Evolutionary conservation across 2,329 filamentous ascomycete species (phyloP).

Genomic region (Colletotrichum sp.): DNA sequence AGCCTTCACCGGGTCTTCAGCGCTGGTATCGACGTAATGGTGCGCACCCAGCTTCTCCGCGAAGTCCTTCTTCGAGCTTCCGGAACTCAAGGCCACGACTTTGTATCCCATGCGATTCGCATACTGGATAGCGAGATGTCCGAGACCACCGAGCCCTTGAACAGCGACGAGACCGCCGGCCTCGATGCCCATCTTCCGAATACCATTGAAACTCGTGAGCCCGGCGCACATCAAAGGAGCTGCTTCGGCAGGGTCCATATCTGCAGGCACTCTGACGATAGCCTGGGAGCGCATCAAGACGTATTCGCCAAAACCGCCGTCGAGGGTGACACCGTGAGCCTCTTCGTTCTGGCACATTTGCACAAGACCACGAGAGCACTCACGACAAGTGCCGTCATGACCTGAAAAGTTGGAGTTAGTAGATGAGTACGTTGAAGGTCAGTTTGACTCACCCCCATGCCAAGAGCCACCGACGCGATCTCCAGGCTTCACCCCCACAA

Average conservation of each 20-base stretch:
- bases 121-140: constrained; percentile 79
- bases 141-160: constrained; percentile 77
- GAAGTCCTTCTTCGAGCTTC: constrained; percentile 71
- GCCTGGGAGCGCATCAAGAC: constrained; percentile 65
- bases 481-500: constrained; percentile 59
- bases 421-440: too few relatives aligned
- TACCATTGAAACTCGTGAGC: constrained; percentile 68
- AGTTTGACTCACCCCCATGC: too few relatives aligned
- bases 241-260: constrained; percentile 55
- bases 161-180: constrained; percentile 59
- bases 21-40: constrained; percentile 56
- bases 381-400: constrained; percentile 64
- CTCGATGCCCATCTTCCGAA: constrained; percentile 58
- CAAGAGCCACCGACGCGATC: constrained; percentile 72
- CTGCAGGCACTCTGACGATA: constrained; percentile 57
- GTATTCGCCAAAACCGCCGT: constrained; percentile 75
- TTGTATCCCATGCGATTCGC: constrained; percentile 78
- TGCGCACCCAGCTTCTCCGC: constrained; percentile 53
- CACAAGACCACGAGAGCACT: constrained; percentile 67
- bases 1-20: constrained; percentile 50
- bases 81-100: constrained; percentile 71
- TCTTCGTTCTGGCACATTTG: constrained; percentile 70
- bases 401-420: constrained; percentile 40
- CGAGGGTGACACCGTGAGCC: constrained; percentile 68
- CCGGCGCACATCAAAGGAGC: constrained; percentile 70